These are phyloP conservation scores for Metarhizium humberi DNA, from an alignment of 2,329 filamentous ascomycete genomes.

Conservation along the genomic window DNA sequence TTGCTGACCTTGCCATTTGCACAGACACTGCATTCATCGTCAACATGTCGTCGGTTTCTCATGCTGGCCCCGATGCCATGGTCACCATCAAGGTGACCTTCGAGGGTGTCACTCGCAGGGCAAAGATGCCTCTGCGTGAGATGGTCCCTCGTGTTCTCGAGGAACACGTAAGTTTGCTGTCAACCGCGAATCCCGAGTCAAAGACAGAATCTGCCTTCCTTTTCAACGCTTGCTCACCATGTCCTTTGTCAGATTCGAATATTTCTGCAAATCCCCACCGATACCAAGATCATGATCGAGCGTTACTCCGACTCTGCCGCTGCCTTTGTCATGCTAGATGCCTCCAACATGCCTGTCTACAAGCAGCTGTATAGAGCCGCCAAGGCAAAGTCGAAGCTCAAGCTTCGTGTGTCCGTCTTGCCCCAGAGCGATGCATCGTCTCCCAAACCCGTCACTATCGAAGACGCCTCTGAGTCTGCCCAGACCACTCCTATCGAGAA, in stretches of 20 bases:
- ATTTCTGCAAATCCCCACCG: slow-evolving; percentile 24
- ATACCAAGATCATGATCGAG: slow-evolving; percentile 56
- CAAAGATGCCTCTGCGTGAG: slow-evolving; percentile 84
- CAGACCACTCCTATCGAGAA: slow-evolving; percentile 14
- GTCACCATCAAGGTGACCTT: slow-evolving; percentile 82
- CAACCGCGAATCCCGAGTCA: not conserved
- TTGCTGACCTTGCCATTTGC: not conserved
- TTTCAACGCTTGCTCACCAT: not conserved
- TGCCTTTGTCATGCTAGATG: slow-evolving; percentile 70
- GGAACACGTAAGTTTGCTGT: slow-evolving; percentile 60
- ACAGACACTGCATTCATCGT: slow-evolving; percentile 1
- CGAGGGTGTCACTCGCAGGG: slow-evolving; percentile 66
- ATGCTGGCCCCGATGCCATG: slow-evolving; percentile 17
- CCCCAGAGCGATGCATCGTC: slow-evolving; percentile 20
- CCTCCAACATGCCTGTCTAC: slow-evolving; percentile 72
- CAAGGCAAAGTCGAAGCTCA: slow-evolving; percentile 96
- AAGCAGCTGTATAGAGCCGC: slow-evolving; percentile 95
- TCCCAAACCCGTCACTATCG: slow-evolving; percentile 37
- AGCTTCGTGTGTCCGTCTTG: slow-evolving; percentile 60
- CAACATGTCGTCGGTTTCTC: slow-evolving; percentile 19
- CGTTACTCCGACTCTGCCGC: slow-evolving; percentile 91
- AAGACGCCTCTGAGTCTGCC: slow-evolving; percentile 38
- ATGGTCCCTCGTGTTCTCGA: slow-evolving; percentile 67
- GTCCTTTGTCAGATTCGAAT: slow-evolving; percentile 19
- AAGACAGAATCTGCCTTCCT: not conserved